Evolutionary conservation across 2,329 filamentous ascomycete genomes (phyloP), one percentile per base, ranked within the genome.

Genomic region (Ophiostoma pallidulum): DNA sequence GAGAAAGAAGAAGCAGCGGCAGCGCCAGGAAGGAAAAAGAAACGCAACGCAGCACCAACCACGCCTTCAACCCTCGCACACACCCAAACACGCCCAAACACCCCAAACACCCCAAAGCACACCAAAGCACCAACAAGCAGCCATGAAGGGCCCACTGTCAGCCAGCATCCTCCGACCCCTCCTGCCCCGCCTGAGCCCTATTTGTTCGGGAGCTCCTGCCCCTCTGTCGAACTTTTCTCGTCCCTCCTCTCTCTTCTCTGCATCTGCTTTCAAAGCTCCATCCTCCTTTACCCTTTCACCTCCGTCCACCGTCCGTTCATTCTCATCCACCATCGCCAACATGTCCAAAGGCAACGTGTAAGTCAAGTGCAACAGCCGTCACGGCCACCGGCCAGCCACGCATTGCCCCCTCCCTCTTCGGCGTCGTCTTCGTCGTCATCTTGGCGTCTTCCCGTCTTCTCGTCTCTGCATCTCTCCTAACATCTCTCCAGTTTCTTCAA

Each of bases 401-500:
- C n/a, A n/a, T n/a, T n/a, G n/a, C n/a, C n/a, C n/a, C n/a, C n/a
- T n/a, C n/a, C n/a, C n/a, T n/a, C n/a, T n/a, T n/a, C n/a, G 39
- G 39, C 39, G 39, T 41, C 39, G 31, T 33, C n/a, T n/a, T n/a
- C n/a, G n/a, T n/a, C n/a, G n/a, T n/a, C n/a, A n/a, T n/a, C n/a
- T n/a, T n/a, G n/a, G n/a, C n/a, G n/a, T n/a, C n/a, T n/a, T n/a
- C n/a, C n/a, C n/a, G n/a, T n/a, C n/a, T n/a, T n/a, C n/a, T n/a
- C n/a, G n/a, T n/a, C n/a, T n/a, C n/a, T 28, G 24, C 24, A 5
- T 5, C 45, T 20, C 13, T n/a, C 16, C 41, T 53, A 28, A 48
- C 41, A 4, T 37, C 33, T 41, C 36, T 44, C 50, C 52, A 80
- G 75, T 62, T 86, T 71, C 73, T 89, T 91, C 72, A 83, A 90